Evolutionary conservation across 768 basidiomycete genomes (phyloP), one percentile per base, ranked within the genome.

Genomic region (Chlorophyllum brunneum): DNA sequence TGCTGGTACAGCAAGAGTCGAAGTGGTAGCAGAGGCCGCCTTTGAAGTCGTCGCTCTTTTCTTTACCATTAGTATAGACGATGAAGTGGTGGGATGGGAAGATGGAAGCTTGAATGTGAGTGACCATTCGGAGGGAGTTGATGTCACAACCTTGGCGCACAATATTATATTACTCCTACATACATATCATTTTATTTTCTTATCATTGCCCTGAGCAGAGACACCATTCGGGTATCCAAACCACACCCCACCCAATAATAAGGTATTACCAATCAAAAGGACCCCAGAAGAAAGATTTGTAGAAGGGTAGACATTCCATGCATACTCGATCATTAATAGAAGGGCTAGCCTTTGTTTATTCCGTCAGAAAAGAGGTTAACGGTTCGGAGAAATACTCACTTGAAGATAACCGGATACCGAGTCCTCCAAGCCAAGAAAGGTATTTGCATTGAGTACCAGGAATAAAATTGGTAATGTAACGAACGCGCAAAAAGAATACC

Each of bases 391-490:
- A 18, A 7, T 33, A 69, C 80, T 55, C 61, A 89, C 91, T 82
- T 88, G 31, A 87, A 15, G 23, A 70, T 24, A 11, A 78, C 42
- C 13, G 87, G 86, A 64, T 81, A 88, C 47, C 69, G 75, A 4
- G 88, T 86, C 63, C 82, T 82, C 79, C 84, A 94, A 3, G 81
- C 72, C 24, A 98, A 67, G 63, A 95, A 85, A 1, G 95, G 92
- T 29, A 95, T 66, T 60, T 95, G 92, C 51, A 90, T 86, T 8
- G 87, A 91, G 65, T 98, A 98, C 97, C 97, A 99, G 4, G 90
- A 85, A 66, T 97, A 97, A 68, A 99, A 99, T 59, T 99, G 97
- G 65, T 98, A 98, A 65, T 99, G 97, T 38, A 99, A 71, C 8
- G 95, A 98, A 16, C 97, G 83, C 18, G 97, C 92, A 65, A 91